Base-by-base conservation (phyloP, 1,284 basidiomycete species). In the Ganoderma leucocontextum region DNA sequence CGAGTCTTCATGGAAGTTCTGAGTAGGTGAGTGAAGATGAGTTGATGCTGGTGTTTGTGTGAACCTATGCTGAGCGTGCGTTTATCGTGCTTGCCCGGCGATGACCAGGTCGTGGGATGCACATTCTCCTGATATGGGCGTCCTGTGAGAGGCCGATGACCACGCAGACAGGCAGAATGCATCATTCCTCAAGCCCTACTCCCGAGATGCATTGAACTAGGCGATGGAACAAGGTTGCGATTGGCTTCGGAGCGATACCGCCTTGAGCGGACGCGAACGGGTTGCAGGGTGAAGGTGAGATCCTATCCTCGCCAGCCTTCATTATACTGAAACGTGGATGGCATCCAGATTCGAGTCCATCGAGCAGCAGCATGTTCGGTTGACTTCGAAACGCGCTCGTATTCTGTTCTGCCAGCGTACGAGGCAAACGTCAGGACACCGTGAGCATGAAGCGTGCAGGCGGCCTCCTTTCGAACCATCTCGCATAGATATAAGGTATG, bases 401-500 rank as follows among this genome's bases (percentile, higher is more conserved):
- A 17, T 35, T 8, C 15, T 35, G 15, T 35, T 19, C 25, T 35
- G 15, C 33, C 47, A 13, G 2, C 47, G 22, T 12, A 13, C 47
- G 4, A 52, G 44, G 44, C 12, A 25, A 49, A 49, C n/a, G 22
- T 25, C n/a, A 49, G n/a, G 47, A 22, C 47, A 22, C 22, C n/a
- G 19, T 5, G 12, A 29, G 47, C 12, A 52, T 2, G 10, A 7
- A 10, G 22, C 47, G 9, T 49, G 47, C n/a, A n/a, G 47, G 10
- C 22, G 6, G 29, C 29, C 29, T 29, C 29, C 29, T 13, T 25
- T 5, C 13, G 9, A 25, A 6, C 6, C n/a, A 49, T 22, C 4
- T 52, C 22, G 47, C 47, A 13, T 52, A 52, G 47, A 52, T 52
- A 52, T 52, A 52, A 52, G 47, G 47, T 42, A 29, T 22, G 10